Base-by-base conservation (phyloP, 1,284 basidiomycete species). In the Fistulinella staudtii region DNA sequence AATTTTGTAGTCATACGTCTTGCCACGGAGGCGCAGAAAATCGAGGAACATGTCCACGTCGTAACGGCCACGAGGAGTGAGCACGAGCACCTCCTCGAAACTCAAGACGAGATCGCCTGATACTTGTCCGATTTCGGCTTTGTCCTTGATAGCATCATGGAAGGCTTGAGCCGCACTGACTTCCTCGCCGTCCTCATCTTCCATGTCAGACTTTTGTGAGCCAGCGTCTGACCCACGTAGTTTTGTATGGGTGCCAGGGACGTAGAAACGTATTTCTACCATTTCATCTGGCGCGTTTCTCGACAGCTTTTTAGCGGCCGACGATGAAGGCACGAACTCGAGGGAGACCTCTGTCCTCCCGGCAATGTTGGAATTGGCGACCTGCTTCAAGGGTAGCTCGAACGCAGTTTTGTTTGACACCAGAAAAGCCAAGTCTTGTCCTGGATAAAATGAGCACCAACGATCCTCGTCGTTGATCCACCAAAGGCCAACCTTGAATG, bases 1-100 rank as follows among this genome's bases (percentile, higher is more conserved):
- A 47, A 99, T 91, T 70, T 97, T 96, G 78, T 99, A 99, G 69
- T 99, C 96, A 70, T 99, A 99, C 3, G 93, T 97, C 72, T 98
- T 98, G 49, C 96, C 96, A 31, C 94, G 86, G 24, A 99, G 72
- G 33, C 96, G 85, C 58, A 99, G 68, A 69, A 95, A 98, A 37
- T 92, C 89, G 31, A 85, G 82, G 75, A 93, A 98, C 85, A 99
- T 94, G 69, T 99, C 96, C 66, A 99, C 86, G 57, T 98, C 94
- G 68, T 95, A 98, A 47, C 93, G 85, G 45, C 95, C 95, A 75
- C 93, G 81, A 18, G 96, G 96, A 0, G 96, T 99, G 42, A 95
- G 77, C 5, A 99, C 90, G n/a, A 96, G 80, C 14, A 98, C 88
- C 55, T 99, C 96, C 60, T 94, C 91, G 61, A 99, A 97, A 60